These are phyloP conservation scores for Fusarium sp. DNA, from an alignment of 2,329 filamentous ascomycete genomes.

Conservation along the genomic window DNA sequence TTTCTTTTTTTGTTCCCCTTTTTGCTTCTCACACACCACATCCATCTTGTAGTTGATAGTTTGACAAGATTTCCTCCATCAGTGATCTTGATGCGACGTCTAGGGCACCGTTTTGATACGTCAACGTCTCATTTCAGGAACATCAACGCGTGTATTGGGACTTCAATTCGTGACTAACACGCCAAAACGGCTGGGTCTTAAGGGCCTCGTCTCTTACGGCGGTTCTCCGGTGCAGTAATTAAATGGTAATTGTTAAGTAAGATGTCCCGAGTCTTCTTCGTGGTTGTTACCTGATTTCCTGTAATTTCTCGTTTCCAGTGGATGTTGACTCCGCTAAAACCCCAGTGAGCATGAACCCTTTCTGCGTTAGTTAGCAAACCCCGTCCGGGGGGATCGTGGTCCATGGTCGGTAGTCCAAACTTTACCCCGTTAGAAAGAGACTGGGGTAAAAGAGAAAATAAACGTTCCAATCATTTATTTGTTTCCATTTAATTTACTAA, in stretches of 20 bases:
- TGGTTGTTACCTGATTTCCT: conserved; percentile 17
- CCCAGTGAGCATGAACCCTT: conserved; percentile 7
- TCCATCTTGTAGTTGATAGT: not conserved
- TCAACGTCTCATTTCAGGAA: not conserved
- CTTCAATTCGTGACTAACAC: too few relatives aligned
- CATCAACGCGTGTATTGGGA: not conserved
- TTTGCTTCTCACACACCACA: conserved; percentile 24
- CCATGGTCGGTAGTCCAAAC: conserved; percentile 6
- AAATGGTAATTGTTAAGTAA: conserved; percentile 22
- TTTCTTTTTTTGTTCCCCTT: not conserved
- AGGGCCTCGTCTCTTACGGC: not conserved
- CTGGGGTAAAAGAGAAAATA: not conserved
- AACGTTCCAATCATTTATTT: not conserved
- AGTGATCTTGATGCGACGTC: conserved; percentile 12
- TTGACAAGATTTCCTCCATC: conserved; percentile 5
- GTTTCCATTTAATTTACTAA: conserved; percentile 8
- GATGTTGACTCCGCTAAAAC: conserved; percentile 9
- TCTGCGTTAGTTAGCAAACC: not conserved
- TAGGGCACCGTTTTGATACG: conserved; percentile 15
- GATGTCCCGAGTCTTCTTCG: conserved; percentile 28
- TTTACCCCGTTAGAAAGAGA: not conserved
- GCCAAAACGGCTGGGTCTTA: not conserved
- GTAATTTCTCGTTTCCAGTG: conserved; percentile 8
- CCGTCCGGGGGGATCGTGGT: conserved; percentile 24
- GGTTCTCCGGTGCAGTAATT: conserved; percentile 4